A percentile compares a stretch with the other conserved stretches of the same genome.
Conservation (phyloP, 2,329 filamentous ascomycete genomes). For the Blumeriella jaapii region DNA sequence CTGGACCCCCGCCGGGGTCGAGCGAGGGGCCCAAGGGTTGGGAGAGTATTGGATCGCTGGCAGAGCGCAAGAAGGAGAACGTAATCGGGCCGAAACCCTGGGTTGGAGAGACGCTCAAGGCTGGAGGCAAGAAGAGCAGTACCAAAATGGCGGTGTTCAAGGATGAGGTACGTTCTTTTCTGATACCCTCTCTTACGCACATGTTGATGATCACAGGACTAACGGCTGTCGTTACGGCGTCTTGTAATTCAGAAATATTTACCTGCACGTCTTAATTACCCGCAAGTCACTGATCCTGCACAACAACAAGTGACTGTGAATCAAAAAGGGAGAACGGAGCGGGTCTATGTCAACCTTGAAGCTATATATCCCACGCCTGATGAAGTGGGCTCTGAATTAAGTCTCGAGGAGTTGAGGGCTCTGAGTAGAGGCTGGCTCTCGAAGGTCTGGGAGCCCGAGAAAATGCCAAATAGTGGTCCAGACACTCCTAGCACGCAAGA, state of each 20-base stretch:
- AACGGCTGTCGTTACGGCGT: conserved; percentile 53
- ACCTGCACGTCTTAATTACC: conserved; percentile 39
- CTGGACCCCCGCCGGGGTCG: conserved; percentile 42
- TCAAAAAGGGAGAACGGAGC: conserved; percentile 70
- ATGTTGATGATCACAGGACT: conserved; percentile 95
- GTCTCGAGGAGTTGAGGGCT: conserved; percentile 87
- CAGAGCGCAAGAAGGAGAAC: conserved; percentile 92
- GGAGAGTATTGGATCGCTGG: conserved; percentile 81
- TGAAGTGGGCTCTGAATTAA: conserved; percentile 62
- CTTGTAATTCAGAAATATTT: conserved; percentile 46
- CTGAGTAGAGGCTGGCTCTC: conserved; percentile 59
- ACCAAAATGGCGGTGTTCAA: conserved; percentile 89
- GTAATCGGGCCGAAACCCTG: conserved; percentile 74
- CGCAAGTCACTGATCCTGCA: conserved; percentile 55
- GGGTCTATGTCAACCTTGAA: conserved; percentile 78
- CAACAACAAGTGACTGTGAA: conserved; percentile 74
- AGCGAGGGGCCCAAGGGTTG: conserved; percentile 58
- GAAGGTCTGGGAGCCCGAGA: conserved; percentile 38
- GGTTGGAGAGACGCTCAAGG: conserved; percentile 83
- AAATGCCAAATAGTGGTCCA: conserved; percentile 7
- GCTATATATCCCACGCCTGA: conserved; percentile 71
- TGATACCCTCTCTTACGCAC: conserved; percentile 32
- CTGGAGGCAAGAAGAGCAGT: conserved; percentile 67
- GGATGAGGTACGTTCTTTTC: conserved; percentile 69
- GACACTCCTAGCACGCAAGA: not conserved